A percentile compares a stretch with the other conserved stretches of the same genome.
These are phyloP conservation scores for Aspergillus glaucus DNA, from an alignment of 2,329 filamentous ascomycete genomes.

Conservation along the genomic window DNA sequence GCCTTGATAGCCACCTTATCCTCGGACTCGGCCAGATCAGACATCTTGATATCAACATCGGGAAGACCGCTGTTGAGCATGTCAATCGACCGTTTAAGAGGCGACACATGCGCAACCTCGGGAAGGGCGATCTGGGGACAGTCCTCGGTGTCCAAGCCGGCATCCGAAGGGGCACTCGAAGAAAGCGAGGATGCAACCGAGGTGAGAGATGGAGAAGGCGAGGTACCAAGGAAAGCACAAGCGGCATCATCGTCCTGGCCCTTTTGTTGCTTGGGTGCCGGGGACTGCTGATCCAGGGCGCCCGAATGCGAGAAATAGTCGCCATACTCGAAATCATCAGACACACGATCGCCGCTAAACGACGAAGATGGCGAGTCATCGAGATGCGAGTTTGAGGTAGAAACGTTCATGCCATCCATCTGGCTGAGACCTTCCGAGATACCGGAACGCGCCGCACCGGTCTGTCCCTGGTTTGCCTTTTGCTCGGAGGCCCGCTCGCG, in stretches of 20 bases:
- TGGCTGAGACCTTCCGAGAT: constrained; percentile 40
- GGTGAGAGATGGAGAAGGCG: constrained; percentile 37
- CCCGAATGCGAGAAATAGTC: constrained; percentile 31
- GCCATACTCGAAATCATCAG: constrained; percentile 23
- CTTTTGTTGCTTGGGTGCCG: constrained; percentile 14
- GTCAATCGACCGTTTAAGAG: constrained; percentile 35
- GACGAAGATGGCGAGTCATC: constrained; percentile 28
- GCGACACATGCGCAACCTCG: constrained; percentile 22
- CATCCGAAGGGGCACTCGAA: constrained; percentile 33
- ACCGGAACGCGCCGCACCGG: constrained; percentile 27
- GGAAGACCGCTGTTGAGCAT: constrained; percentile 34
- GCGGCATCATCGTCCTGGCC: constrained; percentile 30
- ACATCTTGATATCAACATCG: constrained; percentile 32
- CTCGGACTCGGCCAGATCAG: constrained; percentile 26
- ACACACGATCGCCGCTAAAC: constrained; percentile 21
- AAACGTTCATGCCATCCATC: constrained; percentile 22
- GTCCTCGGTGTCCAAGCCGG: constrained; percentile 21
- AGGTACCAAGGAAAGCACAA: constrained; percentile 34
- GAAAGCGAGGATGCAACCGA: constrained; percentile 37
- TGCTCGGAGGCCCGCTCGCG: constrained; percentile 49
- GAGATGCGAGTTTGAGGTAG: constrained; percentile 19
- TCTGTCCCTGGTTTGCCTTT: constrained; percentile 21
- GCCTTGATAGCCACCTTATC: constrained; percentile 41
- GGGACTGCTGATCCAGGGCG: constrained; percentile 9
- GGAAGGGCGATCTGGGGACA: constrained; percentile 27